Conservation (phyloP, 805 yeast genomes). For the Lachancea fermentati region DNA sequence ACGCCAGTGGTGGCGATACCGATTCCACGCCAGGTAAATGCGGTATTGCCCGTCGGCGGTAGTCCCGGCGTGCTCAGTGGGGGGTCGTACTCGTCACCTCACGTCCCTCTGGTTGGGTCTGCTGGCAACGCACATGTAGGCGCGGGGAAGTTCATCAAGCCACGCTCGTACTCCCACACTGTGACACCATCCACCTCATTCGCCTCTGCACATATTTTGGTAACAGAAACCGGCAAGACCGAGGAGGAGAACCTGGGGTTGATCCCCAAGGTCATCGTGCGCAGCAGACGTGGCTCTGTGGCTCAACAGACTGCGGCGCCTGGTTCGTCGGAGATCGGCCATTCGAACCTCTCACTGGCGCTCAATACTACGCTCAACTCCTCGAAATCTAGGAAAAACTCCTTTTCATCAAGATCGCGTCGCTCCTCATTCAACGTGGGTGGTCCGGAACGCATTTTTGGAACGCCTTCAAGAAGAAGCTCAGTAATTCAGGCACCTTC, state of each 20-base stretch:
- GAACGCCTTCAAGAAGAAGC: slow-evolving; percentile 26
- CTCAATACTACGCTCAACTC: slow-evolving; percentile 21
- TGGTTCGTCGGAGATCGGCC: background rate
- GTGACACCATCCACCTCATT: slow-evolving; percentile 4
- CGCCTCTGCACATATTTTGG: slow-evolving; percentile 3
- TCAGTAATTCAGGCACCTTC: slow-evolving; percentile 25
- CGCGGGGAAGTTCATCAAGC: slow-evolving; percentile 22
- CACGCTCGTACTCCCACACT: slow-evolving; percentile 29
- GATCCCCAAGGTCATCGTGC: slow-evolving; percentile 32
- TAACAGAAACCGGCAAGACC: slow-evolving; percentile 1
- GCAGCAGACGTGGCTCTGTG: slow-evolving; percentile 23
- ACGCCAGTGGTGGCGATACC: background rate
- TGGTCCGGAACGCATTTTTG: slow-evolving; percentile 11
- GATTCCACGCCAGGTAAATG: background rate
- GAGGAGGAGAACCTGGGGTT: slow-evolving; percentile 31
- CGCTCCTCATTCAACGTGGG: slow-evolving; percentile 29
- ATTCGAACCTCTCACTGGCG: slow-evolving; percentile 16
- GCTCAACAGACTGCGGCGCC: slow-evolving; percentile 7
- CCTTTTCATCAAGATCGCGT: slow-evolving; percentile 27
- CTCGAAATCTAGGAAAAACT: slow-evolving; percentile 30
- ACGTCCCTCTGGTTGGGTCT: background rate
- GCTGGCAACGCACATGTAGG: slow-evolving; percentile 5
- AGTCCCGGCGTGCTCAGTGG: slow-evolving; percentile 1
- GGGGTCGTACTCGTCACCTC: background rate
- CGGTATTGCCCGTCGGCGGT: background rate